Evolutionary conservation across 2,329 filamentous ascomycete species (phyloP).

Genomic region (Colletotrichum horii): DNA sequence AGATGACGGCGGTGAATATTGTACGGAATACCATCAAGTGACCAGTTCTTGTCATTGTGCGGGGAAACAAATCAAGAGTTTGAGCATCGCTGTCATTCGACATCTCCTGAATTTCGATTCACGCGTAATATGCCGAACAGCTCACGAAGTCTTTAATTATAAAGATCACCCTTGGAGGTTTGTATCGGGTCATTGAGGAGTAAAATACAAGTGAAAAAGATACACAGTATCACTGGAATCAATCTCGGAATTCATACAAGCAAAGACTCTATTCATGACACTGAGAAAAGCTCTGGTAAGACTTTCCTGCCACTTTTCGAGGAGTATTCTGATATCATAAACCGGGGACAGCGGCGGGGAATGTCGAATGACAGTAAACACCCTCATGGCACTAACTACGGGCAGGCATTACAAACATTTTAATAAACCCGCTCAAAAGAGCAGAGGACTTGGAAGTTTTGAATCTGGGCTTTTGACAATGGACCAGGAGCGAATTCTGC

Average conservation of each 20-base stretch:
- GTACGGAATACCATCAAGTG: not conserved
- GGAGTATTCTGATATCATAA: not conserved
- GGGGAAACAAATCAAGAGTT: not conserved
- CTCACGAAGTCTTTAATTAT: too few species aligned
- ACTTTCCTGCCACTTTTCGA: not conserved
- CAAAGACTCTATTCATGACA: not conserved
- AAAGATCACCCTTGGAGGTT: too few species aligned
- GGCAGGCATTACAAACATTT: not conserved
- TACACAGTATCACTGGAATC: not conserved
- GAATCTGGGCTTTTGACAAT: fast-evolving
- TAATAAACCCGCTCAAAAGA: not conserved
- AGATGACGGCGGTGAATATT: not conserved
- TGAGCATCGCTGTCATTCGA: not conserved
- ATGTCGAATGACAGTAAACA: fast-evolving
- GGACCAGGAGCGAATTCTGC: not conserved
- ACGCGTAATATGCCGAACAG: too few species aligned
- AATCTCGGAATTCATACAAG: not conserved
- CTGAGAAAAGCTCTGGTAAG: not conserved
- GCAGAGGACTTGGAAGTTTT: not conserved
- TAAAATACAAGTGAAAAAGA: too few species aligned
- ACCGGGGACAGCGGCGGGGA: not conserved
- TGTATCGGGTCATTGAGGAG: too few species aligned
- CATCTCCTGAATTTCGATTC: too few species aligned
- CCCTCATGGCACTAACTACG: not conserved
- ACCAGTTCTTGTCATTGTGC: fast-evolving